These are phyloP conservation scores for Polytrichum commune DNA, from an alignment of 225 moss, liverwort and hornwort genomes.

Conservation along the genomic window DNA sequence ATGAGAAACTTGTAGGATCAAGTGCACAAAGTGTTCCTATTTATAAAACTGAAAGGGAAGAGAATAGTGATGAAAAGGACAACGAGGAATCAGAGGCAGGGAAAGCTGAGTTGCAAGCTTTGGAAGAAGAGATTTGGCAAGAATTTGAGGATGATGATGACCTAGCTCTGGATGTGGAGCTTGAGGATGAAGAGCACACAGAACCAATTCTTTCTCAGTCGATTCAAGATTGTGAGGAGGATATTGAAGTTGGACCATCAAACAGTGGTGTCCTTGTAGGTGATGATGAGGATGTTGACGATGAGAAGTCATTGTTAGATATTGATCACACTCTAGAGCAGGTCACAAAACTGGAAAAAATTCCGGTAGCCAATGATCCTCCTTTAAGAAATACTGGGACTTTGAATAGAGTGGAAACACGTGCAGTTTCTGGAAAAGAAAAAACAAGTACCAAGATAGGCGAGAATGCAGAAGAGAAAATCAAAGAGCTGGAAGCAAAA, in stretches of 20 bases:
- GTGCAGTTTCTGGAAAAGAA: constrained; percentile 15
- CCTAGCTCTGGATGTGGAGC: constrained; percentile 68
- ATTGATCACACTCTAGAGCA: not conserved
- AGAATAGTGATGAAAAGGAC: constrained; percentile 15
- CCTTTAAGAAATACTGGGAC: constrained; percentile 8
- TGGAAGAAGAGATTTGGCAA: constrained; percentile 76
- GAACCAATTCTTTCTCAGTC: not conserved
- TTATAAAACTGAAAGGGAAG: constrained; percentile 8
- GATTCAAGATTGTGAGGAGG: not conserved
- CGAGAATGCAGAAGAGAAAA: constrained; percentile 44
- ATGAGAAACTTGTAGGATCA: constrained; percentile 4
- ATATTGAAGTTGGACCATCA: constrained; percentile 14
- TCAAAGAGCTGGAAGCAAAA: constrained; percentile 68
- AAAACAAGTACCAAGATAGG: constrained; percentile 2
- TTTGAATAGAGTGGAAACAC: constrained; percentile 13
- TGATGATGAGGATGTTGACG: not conserved
- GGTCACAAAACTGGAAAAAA: not conserved
- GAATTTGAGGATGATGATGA: constrained; percentile 89
- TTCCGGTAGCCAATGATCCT: not conserved
- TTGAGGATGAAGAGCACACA: constrained; percentile 31
- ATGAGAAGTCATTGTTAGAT: not conserved
- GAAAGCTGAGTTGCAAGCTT: constrained; percentile 37
- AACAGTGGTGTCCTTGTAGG: constrained; percentile 2
- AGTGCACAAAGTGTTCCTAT: constrained; percentile 7
- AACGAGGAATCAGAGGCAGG: constrained; percentile 18